Percentiles rank a stretch among this genome's conserved stretches.
Conservation (phyloP, 331 rosid species). For the Spiraea crenata region DNA sequence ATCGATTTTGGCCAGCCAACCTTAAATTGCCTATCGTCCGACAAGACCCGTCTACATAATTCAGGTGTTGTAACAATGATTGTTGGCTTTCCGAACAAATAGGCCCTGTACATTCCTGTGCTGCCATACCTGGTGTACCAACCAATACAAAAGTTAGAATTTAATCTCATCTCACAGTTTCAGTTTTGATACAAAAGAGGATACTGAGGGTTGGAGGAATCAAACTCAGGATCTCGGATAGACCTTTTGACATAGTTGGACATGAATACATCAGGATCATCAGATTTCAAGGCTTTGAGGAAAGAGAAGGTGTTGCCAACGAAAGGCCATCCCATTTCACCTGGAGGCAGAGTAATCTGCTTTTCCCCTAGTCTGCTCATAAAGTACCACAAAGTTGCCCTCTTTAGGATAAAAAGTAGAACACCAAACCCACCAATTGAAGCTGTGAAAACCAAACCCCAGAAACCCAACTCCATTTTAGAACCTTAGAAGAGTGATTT, state of each 20-base stretch:
- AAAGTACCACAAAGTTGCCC: conserved; percentile 50
- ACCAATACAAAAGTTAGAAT: background rate
- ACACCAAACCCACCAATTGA: conserved; percentile 46
- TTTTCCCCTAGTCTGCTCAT: conserved; percentile 13
- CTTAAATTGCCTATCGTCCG: conserved; percentile 41
- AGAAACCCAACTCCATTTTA: conserved; percentile 34
- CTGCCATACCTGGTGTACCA: conserved; percentile 40
- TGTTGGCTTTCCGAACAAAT: conserved; percentile 55
- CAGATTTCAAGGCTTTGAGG: conserved; percentile 34
- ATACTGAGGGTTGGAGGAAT: background rate
- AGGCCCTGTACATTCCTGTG: conserved; percentile 47
- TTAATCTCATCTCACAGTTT: background rate
- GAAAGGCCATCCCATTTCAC: conserved; percentile 55
- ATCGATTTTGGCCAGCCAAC: conserved; percentile 60
- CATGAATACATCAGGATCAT: conserved; percentile 53
- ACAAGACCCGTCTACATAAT: conserved; percentile 43
- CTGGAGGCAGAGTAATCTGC: conserved; percentile 44
- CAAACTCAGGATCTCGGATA: too few relatives aligned
- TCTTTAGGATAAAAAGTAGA: conserved; percentile 38
- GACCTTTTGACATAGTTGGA: conserved; percentile 46
- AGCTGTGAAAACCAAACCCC: conserved; percentile 25
- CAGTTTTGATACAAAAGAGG: background rate
- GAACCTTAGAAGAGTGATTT: background rate
- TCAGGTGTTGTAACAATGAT: conserved; percentile 62
- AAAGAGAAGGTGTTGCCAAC: conserved; percentile 42